phyloP scores from a whole-genome alignment of 225 moss, liverwort and hornwort species.

The Sphagnum tenellum region DNA sequence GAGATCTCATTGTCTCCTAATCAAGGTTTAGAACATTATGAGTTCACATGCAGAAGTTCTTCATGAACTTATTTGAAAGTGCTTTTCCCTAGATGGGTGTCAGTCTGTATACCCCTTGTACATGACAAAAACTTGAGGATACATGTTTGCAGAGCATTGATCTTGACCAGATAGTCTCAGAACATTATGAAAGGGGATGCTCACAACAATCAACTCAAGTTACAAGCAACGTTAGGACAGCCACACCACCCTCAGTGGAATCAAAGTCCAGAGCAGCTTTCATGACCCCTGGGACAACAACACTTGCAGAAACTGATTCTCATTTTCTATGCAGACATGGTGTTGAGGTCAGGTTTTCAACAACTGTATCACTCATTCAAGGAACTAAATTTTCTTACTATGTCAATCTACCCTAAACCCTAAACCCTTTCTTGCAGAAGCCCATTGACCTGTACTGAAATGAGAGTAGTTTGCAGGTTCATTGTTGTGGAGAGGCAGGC shows the following conservation, averaged over 20 bases:
- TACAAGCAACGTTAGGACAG: conserved; percentile 21
- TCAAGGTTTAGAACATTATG: no score
- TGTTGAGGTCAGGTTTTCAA: conserved; percentile 36
- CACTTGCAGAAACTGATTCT: conserved; percentile 12
- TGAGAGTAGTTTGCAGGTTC: conserved; percentile 37
- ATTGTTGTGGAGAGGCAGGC: conserved; percentile 55
- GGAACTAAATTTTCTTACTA: no score
- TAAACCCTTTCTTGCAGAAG: no score
- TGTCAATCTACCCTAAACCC: no score
- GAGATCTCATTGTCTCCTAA: no score
- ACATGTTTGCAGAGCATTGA: conserved; percentile 59
- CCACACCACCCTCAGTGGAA: conserved; percentile 43
- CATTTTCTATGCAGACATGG: conserved; percentile 57
- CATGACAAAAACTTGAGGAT: no score
- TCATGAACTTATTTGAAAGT: not conserved
- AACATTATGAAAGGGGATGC: conserved; percentile 85
- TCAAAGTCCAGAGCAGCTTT: conserved; percentile 34
- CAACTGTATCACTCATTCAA: not conserved
- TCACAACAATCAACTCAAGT: conserved; percentile 46
- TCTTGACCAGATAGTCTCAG: conserved; percentile 86
- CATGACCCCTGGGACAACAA: conserved; percentile 20
- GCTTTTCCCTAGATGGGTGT: no score
- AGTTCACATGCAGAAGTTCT: not conserved
- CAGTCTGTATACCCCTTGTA: no score
- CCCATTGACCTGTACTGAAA: not conserved